phyloP scores from a whole-genome alignment of 1,284 basidiomycete species.

The Ustilago bromivora region DNA sequence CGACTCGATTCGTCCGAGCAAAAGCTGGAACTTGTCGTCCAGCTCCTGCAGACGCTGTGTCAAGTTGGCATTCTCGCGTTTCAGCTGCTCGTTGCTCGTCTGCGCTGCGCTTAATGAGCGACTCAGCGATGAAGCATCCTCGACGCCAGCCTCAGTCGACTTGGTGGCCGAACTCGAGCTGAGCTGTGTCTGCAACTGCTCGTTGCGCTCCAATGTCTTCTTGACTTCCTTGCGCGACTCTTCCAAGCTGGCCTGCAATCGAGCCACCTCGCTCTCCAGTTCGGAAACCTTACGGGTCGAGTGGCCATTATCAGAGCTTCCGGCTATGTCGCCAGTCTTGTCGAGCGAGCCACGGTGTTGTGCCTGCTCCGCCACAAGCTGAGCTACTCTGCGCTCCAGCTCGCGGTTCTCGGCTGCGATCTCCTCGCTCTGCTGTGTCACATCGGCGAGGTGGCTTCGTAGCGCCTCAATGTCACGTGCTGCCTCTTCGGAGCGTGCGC shows the following conservation, averaged over 20 bases:
- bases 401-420: conserved; percentile 62
- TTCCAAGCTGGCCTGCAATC: conserved; percentile 45
- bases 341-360: conserved; percentile 51
- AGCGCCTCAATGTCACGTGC: conserved; percentile 61
- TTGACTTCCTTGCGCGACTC: conserved; percentile 49
- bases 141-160: conserved; percentile 9
- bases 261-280: conserved; percentile 52
- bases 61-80: conserved; percentile 53
- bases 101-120: conserved; percentile 39
- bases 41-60: conserved; percentile 56
- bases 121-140: conserved; percentile 22
- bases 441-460: conserved; percentile 53
- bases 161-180: conserved; percentile 5
- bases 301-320: conserved; percentile 13
- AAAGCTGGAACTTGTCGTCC: conserved; percentile 61
- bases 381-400: conserved; percentile 54
- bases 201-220: conserved; percentile 55
- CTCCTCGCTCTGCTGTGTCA: conserved; percentile 63
- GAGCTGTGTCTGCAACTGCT: conserved; percentile 53
- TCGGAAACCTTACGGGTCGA: conserved; percentile 45
- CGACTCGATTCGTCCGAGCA: conserved; percentile 57
- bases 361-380: conserved; percentile 55
- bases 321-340: conserved; percentile 30
- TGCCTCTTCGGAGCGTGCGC: conserved; percentile 51
- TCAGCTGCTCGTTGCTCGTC: conserved; percentile 56